Conservation (phyloP, 768 basidiomycete species). For the Leccinum boreale region DNA sequence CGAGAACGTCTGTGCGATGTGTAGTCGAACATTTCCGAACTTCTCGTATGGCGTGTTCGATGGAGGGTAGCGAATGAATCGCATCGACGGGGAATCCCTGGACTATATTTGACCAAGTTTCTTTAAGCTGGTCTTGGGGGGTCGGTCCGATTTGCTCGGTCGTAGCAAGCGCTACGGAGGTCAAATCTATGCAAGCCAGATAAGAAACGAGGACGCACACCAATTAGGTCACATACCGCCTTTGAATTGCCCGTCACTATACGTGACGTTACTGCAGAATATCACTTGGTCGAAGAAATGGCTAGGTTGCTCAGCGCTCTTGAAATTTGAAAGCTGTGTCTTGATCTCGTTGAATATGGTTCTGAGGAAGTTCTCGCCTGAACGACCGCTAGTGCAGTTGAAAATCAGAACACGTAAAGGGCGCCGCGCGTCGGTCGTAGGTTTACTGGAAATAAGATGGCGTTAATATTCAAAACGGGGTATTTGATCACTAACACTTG, state of each 20-base stretch:
- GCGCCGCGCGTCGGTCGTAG: conserved; percentile 19
- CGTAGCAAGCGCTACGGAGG: conserved; percentile 60
- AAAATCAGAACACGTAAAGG: conserved; percentile 72
- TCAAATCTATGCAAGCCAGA: conserved; percentile 57
- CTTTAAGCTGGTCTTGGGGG: conserved; percentile 72
- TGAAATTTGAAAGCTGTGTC: conserved; percentile 42
- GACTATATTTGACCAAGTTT: conserved; percentile 65
- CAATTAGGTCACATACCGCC: conserved; percentile 55
- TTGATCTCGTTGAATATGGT: conserved; percentile 53
- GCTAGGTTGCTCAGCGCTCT: conserved; percentile 35
- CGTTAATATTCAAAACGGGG: conserved; percentile 3
- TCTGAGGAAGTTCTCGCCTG: conserved; percentile 67
- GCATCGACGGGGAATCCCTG: conserved; percentile 57
- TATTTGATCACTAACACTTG: conserved; percentile 12
- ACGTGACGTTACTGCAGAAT: conserved; percentile 97
- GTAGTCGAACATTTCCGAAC: conserved; percentile 45
- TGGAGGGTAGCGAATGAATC: conserved; percentile 79
- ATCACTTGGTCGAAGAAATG: conserved; percentile 80
- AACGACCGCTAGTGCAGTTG: conserved; percentile 92
- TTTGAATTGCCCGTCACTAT: conserved; percentile 84
- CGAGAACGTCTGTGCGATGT: conserved; percentile 59
- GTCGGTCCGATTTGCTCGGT: conserved; percentile 63
- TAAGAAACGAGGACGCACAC: neutral
- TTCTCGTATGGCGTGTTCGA: conserved; percentile 81
- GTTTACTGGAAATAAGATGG: neutral